These are phyloP conservation scores for Torulaspora microellipsoides DNA, from an alignment of 805 yeast species.

Conservation along the genomic window DNA sequence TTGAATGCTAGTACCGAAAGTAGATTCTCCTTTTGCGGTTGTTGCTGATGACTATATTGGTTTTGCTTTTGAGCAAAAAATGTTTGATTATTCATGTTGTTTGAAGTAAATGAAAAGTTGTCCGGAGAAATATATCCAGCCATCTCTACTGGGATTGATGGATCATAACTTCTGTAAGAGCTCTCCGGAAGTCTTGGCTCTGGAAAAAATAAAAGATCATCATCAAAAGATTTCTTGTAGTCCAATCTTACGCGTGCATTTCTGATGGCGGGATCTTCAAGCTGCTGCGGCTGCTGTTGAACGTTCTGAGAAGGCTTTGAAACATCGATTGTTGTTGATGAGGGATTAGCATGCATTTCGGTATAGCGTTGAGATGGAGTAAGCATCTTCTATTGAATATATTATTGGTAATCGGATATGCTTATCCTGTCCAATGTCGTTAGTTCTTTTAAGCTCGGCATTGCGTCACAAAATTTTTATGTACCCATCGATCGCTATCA, in stretches of 20 bases:
- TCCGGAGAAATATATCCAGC: not conserved
- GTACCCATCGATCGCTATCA: slow-evolving; percentile 9
- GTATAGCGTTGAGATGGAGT: slow-evolving; percentile 1
- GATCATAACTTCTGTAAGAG: not conserved
- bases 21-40: slow-evolving; percentile 18
- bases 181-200: slow-evolving; percentile 12
- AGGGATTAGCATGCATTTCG: slow-evolving; percentile 2
- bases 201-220: slow-evolving; percentile 29
- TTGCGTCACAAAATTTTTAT: slow-evolving; percentile 13
- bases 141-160: not conserved
- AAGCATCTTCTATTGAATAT: slow-evolving; percentile 1
- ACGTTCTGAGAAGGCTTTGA: slow-evolving; percentile 2
- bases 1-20: slow-evolving; percentile 19
- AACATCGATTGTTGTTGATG: slow-evolving; percentile 1
- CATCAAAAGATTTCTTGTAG: slow-evolving; percentile 28
- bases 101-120: not conserved
- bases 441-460: not conserved
- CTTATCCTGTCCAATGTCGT: not conserved
- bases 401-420: too few relatives aligned
- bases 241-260: slow-evolving; percentile 28
- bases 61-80: not conserved
- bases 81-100: not conserved
- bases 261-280: slow-evolving; percentile 23
- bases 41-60: slow-evolving; percentile 11
- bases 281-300: not conserved